Evolutionary conservation across 179 eudicot genomes (phyloP).

Genomic region (Drosera spatulata): DNA sequence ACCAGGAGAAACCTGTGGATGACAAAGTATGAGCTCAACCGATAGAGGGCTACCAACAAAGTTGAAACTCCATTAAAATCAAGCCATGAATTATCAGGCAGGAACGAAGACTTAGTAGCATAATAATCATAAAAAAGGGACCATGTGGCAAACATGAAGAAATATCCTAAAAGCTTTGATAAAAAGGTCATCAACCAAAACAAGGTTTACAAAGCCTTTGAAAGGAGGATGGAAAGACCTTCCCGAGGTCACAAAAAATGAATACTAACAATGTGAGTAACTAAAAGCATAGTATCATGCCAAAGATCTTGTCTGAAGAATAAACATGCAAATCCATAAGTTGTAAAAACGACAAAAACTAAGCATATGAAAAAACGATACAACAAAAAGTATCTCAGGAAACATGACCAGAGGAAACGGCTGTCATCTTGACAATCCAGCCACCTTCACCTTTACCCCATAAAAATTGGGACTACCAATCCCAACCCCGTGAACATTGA

Average conservation of each 20-base stretch:
- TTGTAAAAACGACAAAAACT: not conserved
- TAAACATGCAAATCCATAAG: no score
- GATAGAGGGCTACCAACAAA: not conserved
- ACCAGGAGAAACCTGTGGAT: conserved; percentile 15
- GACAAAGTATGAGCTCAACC: conserved; percentile 11
- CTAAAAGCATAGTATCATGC: not conserved
- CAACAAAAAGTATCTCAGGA: no score
- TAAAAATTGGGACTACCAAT: not conserved
- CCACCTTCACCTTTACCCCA: not conserved
- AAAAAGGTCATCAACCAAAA: not conserved
- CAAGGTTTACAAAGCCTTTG: not conserved
- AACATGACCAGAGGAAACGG: not conserved
- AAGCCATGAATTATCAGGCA: not conserved
- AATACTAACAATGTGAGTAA: not conserved
- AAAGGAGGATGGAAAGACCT: not conserved
- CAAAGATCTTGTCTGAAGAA: not conserved
- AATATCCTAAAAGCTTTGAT: not conserved
- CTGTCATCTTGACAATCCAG: not conserved
- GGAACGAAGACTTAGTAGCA: not conserved
- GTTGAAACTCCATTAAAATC: not conserved
- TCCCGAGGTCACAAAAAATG: not conserved
- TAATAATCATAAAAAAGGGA: not conserved
- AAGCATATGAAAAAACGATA: conserved; percentile 9
- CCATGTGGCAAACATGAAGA: not conserved
- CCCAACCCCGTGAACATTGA: not conserved